Conservation (phyloP, 352 stramenopile species). For the Pilasporangium apinafurcum region DNA sequence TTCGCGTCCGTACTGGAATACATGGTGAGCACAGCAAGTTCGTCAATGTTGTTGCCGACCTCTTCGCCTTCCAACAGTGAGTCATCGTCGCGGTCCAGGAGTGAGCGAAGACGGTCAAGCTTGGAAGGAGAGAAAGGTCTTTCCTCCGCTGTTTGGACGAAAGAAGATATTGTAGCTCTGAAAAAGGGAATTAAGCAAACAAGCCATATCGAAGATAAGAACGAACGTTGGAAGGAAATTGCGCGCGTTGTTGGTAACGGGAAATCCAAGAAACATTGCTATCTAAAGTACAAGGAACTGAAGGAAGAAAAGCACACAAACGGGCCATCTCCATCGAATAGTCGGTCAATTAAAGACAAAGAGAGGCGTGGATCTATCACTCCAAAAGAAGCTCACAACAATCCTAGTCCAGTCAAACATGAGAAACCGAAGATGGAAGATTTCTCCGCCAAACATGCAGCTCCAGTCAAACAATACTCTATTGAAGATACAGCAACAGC, state of each 20-base stretch:
- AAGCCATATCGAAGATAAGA: conserved; percentile 51
- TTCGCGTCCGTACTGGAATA: conserved; percentile 37
- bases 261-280: conserved; percentile 79
- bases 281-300: conserved; percentile 82
- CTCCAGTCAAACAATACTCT: neutral
- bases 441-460: conserved; percentile 2
- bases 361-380: no score
- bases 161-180: conserved; percentile 44
- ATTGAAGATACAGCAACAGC: no score
- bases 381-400: neutral
- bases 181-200: conserved; percentile 78
- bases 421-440: conserved; percentile 21
- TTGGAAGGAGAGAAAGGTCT: no score
- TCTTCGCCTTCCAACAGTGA: no score
- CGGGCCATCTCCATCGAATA: conserved; percentile 14
- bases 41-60: neutral
- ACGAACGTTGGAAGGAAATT: conserved; percentile 67
- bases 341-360: conserved; percentile 6
- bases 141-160: conserved; percentile 28
- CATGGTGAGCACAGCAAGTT: conserved; percentile 14
- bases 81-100: conserved; percentile 6
- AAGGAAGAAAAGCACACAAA: conserved; percentile 47
- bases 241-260: conserved; percentile 41
- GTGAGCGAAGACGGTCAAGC: no score
- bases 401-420: neutral